Conservation (phyloP, 1,284 basidiomycete genomes). For the Calocybe gambosa region DNA sequence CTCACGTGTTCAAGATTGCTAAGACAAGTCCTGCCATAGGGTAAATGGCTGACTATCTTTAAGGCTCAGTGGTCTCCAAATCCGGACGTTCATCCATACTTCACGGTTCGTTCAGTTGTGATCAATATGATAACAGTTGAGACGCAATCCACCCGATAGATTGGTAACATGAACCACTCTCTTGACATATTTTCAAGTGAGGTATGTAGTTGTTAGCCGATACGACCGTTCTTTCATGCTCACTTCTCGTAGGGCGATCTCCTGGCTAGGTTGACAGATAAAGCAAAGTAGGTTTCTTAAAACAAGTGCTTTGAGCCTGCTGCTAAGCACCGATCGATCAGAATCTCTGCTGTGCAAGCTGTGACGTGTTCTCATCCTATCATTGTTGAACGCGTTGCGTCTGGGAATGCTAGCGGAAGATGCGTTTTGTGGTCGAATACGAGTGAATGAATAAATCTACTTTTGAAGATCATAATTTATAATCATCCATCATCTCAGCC, state of each 20-base stretch:
- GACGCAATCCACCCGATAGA: constrained; percentile 21
- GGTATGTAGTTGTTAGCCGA: constrained; percentile 31
- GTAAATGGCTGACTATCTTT: constrained; percentile 71
- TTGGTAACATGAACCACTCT: constrained; percentile 73
- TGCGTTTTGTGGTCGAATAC: constrained; percentile 67
- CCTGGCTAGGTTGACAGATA: constrained; percentile 55
- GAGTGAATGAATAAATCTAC: constrained; percentile 2
- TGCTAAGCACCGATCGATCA: constrained; percentile 21
- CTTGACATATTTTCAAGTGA: constrained; percentile 68
- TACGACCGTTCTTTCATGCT: background rate
- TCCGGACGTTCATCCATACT: constrained; percentile 72
- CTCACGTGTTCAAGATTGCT: background rate
- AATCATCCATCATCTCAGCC: no score
- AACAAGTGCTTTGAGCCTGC: background rate
- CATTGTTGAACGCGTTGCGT: constrained; percentile 63
- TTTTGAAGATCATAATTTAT: constrained; percentile 15
- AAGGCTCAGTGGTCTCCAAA: constrained; percentile 73
- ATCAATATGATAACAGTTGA: background rate
- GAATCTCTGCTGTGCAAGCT: constrained; percentile 74
- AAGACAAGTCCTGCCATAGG: constrained; percentile 35
- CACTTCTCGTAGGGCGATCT: constrained; percentile 49
- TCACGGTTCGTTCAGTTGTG: constrained; percentile 48
- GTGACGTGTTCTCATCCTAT: constrained; percentile 82
- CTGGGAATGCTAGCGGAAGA: constrained; percentile 70
- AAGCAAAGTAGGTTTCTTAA: constrained; percentile 33